These are phyloP conservation scores for Geranium brycei DNA, from an alignment of 345 rosid species.

Conservation along the genomic window DNA sequence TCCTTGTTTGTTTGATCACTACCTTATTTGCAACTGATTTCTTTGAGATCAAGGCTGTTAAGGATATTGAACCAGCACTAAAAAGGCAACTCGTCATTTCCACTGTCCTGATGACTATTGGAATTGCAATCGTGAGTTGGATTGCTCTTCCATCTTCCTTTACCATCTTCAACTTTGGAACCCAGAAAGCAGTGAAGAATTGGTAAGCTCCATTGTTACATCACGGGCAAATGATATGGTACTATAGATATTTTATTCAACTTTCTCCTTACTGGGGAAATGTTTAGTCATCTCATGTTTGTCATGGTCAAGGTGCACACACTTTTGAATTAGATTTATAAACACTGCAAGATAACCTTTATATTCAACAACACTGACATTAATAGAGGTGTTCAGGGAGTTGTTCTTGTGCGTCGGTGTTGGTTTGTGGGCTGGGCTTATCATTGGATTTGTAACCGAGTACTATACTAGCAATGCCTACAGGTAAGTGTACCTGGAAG, in stretches of 20 bases:
- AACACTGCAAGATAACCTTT: neutral
- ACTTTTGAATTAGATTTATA: neutral
- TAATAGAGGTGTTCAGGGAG: slow-evolving; percentile 37
- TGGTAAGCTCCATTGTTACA: slow-evolving; percentile 28
- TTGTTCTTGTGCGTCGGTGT: slow-evolving; percentile 60
- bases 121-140: slow-evolving; percentile 46
- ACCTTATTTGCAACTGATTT: slow-evolving; percentile 64
- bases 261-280: neutral
- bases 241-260: neutral
- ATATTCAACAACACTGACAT: too few species aligned
- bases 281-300: too few species aligned
- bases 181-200: slow-evolving; percentile 55
- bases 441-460: slow-evolving; percentile 65
- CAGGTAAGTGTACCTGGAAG: slow-evolving; percentile 20
- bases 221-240: neutral
- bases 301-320: too few species aligned
- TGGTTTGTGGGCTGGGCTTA: slow-evolving; percentile 78
- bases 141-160: slow-evolving; percentile 52
- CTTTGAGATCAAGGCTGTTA: slow-evolving; percentile 61
- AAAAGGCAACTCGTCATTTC: slow-evolving; percentile 66
- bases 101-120: slow-evolving; percentile 54
- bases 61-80: slow-evolving; percentile 58
- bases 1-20: slow-evolving; percentile 55
- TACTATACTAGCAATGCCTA: slow-evolving; percentile 70
- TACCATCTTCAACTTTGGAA: slow-evolving; percentile 62